Evolutionary conservation across 495 filamentous ascomycete genomes (phyloP).

Genomic region (Xylaria curta): DNA sequence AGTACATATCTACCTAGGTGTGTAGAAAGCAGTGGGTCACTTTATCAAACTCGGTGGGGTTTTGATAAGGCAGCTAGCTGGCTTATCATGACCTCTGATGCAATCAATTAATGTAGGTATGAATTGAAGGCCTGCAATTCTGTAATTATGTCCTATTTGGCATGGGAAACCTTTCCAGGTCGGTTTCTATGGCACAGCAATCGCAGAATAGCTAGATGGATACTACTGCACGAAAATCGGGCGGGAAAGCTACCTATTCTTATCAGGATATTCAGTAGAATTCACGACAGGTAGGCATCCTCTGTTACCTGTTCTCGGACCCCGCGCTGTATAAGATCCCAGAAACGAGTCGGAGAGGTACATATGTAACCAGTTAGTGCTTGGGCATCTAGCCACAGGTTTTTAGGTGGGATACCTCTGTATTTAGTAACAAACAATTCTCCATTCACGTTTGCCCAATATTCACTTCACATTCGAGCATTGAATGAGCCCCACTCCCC

Average conservation of each 20-base stretch:
- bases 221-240: background rate
- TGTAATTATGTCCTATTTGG: background rate
- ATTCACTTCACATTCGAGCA: background rate
- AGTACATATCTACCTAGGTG: no score
- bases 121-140: background rate
- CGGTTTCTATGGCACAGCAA: background rate
- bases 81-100: slow-evolving; percentile 6
- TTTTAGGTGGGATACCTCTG: background rate
- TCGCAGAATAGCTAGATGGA: background rate
- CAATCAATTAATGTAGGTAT: slow-evolving; percentile 20
- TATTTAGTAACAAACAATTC: background rate
- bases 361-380: no score
- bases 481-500: background rate
- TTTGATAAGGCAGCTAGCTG: background rate
- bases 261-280: background rate
- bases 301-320: background rate
- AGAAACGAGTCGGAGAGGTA: background rate
- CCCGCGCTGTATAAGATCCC: background rate
- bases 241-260: background rate
- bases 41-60: background rate
- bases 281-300: background rate
- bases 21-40: slow-evolving; percentile 2
- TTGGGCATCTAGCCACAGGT: no score
- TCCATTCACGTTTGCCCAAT: background rate
- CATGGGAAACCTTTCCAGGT: background rate